Percentiles rank a stretch among this genome's conserved stretches.
phyloP scores from a whole-genome alignment of 2,329 filamentous ascomycete species.

The Periconia sp. region DNA sequence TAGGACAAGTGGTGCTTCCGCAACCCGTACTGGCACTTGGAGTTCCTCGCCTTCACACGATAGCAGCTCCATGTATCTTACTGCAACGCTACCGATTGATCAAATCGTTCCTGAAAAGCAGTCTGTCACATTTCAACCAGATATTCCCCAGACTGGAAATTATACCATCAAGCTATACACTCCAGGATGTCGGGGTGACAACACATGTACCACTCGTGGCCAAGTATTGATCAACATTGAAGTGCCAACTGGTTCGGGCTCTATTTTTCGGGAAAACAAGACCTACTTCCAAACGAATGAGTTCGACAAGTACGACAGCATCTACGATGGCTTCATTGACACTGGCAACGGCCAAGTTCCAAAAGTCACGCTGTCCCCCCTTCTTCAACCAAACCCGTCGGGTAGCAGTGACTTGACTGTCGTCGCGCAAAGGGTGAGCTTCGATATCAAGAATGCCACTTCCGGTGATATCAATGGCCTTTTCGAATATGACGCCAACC shows the following conservation, averaged over 20 bases:
- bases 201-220: constrained; percentile 74
- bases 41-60: constrained; percentile 64
- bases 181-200: constrained; percentile 82
- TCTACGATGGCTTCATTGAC: constrained; percentile 85
- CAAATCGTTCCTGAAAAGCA: constrained; percentile 61
- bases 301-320: constrained; percentile 93
- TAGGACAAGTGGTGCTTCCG: constrained; percentile 62
- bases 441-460: constrained; percentile 71
- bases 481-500: constrained; percentile 79
- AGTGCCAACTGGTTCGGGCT: constrained; percentile 49
- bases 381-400: constrained; percentile 59
- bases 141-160: constrained; percentile 85
- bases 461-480: constrained; percentile 84
- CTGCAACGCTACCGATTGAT: constrained; percentile 61
- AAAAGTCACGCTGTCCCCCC: constrained; percentile 74
- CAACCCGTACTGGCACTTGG: constrained; percentile 77
- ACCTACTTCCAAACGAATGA: constrained; percentile 84
- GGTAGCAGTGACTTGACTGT: constrained; percentile 60
- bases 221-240: constrained; percentile 78
- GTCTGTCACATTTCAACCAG: constrained; percentile 76
- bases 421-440: constrained; percentile 87
- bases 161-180: constrained; percentile 92
- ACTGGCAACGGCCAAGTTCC: constrained; percentile 76
- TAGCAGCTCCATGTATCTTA: constrained; percentile 77
- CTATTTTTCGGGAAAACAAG: constrained; percentile 42